phyloP scores from a whole-genome alignment of 345 rosid genomes.

The Eucalyptus tenuipes region DNA sequence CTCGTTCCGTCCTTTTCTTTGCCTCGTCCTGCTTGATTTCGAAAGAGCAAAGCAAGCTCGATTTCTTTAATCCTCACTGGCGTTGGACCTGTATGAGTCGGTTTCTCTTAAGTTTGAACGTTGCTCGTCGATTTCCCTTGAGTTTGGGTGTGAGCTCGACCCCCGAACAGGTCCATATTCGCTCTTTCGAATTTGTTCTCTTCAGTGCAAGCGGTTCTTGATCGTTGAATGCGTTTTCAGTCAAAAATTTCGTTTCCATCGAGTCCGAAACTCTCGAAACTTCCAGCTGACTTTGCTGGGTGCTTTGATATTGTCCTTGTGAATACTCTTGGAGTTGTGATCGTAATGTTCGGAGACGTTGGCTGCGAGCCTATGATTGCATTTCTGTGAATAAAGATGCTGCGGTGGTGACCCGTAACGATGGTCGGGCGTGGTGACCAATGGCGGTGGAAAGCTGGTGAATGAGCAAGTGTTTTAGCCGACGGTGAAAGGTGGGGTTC shows the following conservation, averaged over 20 bases:
- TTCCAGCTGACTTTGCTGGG: background rate
- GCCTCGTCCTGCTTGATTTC: too few species aligned
- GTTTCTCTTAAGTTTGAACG: background rate
- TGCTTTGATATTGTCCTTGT: background rate
- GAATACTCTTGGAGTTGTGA: background rate
- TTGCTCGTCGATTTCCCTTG: background rate
- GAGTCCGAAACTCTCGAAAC: background rate
- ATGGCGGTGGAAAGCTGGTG: background rate
- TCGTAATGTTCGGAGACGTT: background rate
- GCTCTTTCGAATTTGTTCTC: background rate
- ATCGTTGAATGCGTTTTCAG: background rate
- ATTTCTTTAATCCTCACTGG: background rate
- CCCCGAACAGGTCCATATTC: background rate
- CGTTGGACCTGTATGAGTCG: background rate
- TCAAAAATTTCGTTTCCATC: background rate
- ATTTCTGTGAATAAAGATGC: background rate
- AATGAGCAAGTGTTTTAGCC: background rate
- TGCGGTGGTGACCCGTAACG: background rate
- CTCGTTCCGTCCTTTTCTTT: too few species aligned
- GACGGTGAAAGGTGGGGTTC: too few species aligned
- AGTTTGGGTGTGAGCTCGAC: background rate
- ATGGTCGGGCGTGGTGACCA: background rate
- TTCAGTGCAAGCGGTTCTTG: background rate
- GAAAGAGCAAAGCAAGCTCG: background rate
- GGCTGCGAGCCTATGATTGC: background rate